Conservation (phyloP, 2,329 filamentous ascomycete genomes). For the Aureobasidium subglaciale region DNA sequence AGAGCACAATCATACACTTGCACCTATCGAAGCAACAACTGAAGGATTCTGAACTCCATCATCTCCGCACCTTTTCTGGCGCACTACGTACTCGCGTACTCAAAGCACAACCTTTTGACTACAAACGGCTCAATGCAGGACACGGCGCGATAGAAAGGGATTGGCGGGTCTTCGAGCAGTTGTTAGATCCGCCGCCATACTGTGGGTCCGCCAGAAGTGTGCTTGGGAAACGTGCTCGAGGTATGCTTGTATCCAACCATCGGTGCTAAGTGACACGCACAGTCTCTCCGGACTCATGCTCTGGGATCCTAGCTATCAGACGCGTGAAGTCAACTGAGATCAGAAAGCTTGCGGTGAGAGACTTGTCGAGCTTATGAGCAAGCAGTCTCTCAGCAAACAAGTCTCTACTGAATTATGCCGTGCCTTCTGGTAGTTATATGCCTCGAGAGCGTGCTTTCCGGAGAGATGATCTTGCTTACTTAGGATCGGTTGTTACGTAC, state of each 20-base stretch:
- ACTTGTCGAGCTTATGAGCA: background rate
- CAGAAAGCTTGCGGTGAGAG: background rate
- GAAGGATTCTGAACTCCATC: background rate
- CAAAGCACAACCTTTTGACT: background rate
- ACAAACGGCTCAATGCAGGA: slow-evolving; percentile 1
- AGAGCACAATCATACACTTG: background rate
- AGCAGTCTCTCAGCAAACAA: background rate
- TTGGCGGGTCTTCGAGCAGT: background rate
- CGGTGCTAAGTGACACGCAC: background rate
- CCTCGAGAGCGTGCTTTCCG: background rate
- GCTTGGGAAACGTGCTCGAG: background rate
- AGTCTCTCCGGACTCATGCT: background rate
- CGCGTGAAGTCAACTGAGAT: background rate
- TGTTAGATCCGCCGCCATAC: background rate
- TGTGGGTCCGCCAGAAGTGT: background rate
- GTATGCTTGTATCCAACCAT: background rate
- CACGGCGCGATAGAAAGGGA: background rate
- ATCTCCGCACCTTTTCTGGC: background rate
- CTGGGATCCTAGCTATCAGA: background rate
- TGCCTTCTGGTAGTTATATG: background rate
- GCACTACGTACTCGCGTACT: background rate
- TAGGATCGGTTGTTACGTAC: background rate
- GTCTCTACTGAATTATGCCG: background rate
- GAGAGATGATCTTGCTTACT: background rate
- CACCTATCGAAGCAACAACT: slow-evolving; percentile 2